Percentiles rank a stretch among this genome's conserved stretches.
These are phyloP conservation scores for Pistacia atlantica DNA, from an alignment of 345 rosid species.

Conservation along the genomic window DNA sequence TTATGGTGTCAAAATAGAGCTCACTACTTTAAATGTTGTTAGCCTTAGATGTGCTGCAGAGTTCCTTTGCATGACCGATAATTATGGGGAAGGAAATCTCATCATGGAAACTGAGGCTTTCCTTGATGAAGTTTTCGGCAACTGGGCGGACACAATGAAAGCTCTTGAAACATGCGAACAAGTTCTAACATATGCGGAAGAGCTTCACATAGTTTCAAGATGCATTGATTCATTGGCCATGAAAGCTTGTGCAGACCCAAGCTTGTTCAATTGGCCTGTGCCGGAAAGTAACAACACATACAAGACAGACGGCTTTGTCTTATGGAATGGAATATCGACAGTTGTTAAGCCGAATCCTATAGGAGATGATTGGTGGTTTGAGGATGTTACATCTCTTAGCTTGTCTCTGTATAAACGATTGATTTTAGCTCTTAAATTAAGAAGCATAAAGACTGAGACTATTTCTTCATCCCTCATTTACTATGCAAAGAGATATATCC, in stretches of 20 bases:
- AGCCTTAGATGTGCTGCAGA: constrained; percentile 76
- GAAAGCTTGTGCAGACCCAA: constrained; percentile 70
- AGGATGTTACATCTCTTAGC: constrained; percentile 60
- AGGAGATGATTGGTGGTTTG: constrained; percentile 82
- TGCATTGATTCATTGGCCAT: constrained; percentile 70
- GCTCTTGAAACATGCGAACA: constrained; percentile 77
- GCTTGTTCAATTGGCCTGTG: constrained; percentile 59
- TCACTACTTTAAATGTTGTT: constrained; percentile 58
- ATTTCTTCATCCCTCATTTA: constrained; percentile 53
- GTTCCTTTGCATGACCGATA: constrained; percentile 63
- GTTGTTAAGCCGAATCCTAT: constrained; percentile 39
- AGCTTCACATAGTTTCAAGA: constrained; percentile 68
- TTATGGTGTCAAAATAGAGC: constrained; percentile 65
- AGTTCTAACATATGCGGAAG: constrained; percentile 59
- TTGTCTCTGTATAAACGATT: constrained; percentile 55
- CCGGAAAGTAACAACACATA: constrained; percentile 26
- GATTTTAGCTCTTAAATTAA: constrained; percentile 46
- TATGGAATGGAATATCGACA: constrained; percentile 74
- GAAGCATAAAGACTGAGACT: constrained; percentile 59
- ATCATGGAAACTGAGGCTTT: constrained; percentile 56
- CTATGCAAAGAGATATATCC: constrained; percentile 62
- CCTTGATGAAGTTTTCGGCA: constrained; percentile 55
- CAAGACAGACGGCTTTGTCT: constrained; percentile 31
- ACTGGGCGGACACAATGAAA: constrained; percentile 66
- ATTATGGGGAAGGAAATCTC: constrained; percentile 67